Conservation (phyloP, 805 yeast species). For the Starmerella geochares region DNA sequence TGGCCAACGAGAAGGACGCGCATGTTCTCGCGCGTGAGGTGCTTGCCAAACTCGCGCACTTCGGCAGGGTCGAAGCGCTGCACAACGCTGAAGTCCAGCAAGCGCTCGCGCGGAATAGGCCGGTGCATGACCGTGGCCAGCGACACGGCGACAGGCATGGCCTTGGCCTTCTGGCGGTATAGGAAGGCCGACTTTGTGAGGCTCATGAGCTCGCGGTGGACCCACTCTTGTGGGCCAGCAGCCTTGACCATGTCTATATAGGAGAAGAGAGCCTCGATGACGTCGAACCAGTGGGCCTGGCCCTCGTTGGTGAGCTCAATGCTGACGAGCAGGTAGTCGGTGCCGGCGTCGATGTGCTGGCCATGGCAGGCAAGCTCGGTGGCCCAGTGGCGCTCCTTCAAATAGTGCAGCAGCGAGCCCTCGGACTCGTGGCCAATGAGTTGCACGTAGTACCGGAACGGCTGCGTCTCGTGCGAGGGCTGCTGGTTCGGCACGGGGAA, state of each 20-base stretch:
- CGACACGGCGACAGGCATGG: slow-evolving; percentile 61
- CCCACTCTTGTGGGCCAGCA: slow-evolving; percentile 64
- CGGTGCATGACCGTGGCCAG: slow-evolving; percentile 55
- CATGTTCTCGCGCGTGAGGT: slow-evolving; percentile 50
- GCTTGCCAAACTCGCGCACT: slow-evolving; percentile 41
- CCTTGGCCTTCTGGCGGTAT: slow-evolving; percentile 66
- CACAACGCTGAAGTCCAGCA: slow-evolving; percentile 49
- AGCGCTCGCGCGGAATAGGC: slow-evolving; percentile 50
- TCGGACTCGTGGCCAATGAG: slow-evolving; percentile 85
- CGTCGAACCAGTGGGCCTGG: slow-evolving; percentile 45
- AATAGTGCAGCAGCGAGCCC: slow-evolving; percentile 65
- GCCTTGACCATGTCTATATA: slow-evolving; percentile 54
- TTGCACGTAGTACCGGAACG: slow-evolving; percentile 65
- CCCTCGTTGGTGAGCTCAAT: slow-evolving; percentile 73
- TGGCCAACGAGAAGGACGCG: slow-evolving; percentile 47
- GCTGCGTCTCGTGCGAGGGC: slow-evolving; percentile 55
- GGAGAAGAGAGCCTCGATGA: slow-evolving; percentile 54
- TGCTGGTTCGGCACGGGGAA: slow-evolving; percentile 72
- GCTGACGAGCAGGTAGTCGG: slow-evolving; percentile 55
- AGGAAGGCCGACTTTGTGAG: slow-evolving; percentile 62
- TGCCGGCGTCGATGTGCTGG: slow-evolving; percentile 45
- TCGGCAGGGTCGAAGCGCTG: slow-evolving; percentile 49
- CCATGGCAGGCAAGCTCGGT: slow-evolving; percentile 67
- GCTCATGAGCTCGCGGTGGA: slow-evolving; percentile 64
- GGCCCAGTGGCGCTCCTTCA: slow-evolving; percentile 72